Base-by-base conservation (phyloP, 2,329 filamentous ascomycete species). In the Daldinia sp. region DNA sequence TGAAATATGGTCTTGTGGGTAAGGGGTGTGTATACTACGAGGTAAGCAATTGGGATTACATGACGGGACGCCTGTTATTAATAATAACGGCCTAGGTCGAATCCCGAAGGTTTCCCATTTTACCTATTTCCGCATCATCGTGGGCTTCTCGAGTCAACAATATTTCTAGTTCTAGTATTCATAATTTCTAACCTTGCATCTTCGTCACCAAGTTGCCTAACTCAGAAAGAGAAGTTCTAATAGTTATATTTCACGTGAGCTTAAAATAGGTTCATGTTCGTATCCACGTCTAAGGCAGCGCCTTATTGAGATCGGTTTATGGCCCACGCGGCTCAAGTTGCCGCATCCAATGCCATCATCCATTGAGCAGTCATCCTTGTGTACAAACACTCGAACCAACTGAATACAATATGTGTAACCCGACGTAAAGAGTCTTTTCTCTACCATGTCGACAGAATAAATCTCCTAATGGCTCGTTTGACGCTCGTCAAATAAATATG, bases 401-500 rank as follows among this genome's bases (percentile, higher is more conserved):
- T 61, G 25, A 55, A 47, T 50, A n/a, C 37, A 53, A 56, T 10
- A 21, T 51, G 5, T 19, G 15, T 34, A 63, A 48, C 45, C 10
- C 30, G 35, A 21, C 37, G 41, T 10, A 32, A 19, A 21, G 41
- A 43, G 17, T 21, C 27, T 2, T 37, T n/a, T 51, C 43, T 32
- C 35, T 47, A 9, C 17, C 7, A 19, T 21, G 21, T 50, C 61
- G 29, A 27, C 7, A n/a, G 17, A 43, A 27, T 11, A 57, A 39
- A 60, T 63, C 51, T 53, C 66, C 58, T 25, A 62, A 58, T 64
- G 58, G 41, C 21, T 35, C 43, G 34, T 68, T 68, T 61, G 30
- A 66, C 66, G 59, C 61, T 55, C 50, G 41, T 48, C 39, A 49
- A n/a, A 23, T 49, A 19, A 41, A 54, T 59, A 29, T 52, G 23